Percentiles rank a stretch among this genome's conserved stretches.
phyloP scores from a whole-genome alignment of 1,284 basidiomycete species.

The Coriolopsis trogii region DNA sequence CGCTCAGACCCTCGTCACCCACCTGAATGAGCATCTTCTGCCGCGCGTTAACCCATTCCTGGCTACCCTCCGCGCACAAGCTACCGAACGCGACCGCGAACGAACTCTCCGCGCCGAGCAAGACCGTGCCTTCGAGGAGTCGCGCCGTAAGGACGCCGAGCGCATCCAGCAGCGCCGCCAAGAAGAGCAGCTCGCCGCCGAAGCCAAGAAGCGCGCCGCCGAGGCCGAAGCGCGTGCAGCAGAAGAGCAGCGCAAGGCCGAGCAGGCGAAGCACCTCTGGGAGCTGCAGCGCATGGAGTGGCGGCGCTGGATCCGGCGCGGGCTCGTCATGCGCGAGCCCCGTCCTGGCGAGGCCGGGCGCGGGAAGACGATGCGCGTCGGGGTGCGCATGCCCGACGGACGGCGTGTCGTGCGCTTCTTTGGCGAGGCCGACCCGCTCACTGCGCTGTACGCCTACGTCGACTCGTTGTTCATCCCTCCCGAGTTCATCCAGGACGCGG shows the following conservation, averaged over 20 bases:
- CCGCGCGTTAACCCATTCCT: constrained; percentile 83
- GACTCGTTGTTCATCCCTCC: constrained; percentile 55
- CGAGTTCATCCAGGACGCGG: constrained; percentile 39
- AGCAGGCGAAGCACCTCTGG: constrained; percentile 36
- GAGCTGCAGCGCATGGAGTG: constrained; percentile 46
- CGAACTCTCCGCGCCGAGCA: constrained; percentile 78
- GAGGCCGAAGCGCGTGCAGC: constrained; percentile 36
- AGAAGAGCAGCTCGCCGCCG: constrained; percentile 43
- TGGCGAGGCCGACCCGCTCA: constrained; percentile 51
- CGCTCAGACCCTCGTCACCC: constrained; percentile 60
- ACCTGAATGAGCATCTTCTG: constrained; percentile 71
- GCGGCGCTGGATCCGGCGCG: constrained; percentile 51
- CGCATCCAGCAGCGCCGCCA: constrained; percentile 56
- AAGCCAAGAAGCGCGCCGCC: constrained; percentile 32
- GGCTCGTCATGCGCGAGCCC: constrained; percentile 41
- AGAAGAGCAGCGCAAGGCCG: constrained; percentile 34
- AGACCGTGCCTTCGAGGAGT: constrained; percentile 76
- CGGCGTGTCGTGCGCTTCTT: constrained; percentile 63
- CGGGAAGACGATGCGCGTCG: constrained; percentile 53
- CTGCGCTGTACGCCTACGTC: constrained; percentile 70
- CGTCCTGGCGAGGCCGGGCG: constrained; percentile 32
- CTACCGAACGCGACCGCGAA: constrained; percentile 60
- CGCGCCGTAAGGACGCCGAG: constrained; percentile 71
- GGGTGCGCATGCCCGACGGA: constrained; percentile 71
- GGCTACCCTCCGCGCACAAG: constrained; percentile 53